Percentiles rank a stretch among this genome's conserved stretches.
These are phyloP conservation scores for Emiliania huxleyi DNA, from an alignment of 78 protist genomes.

Conservation along the genomic window DNA sequence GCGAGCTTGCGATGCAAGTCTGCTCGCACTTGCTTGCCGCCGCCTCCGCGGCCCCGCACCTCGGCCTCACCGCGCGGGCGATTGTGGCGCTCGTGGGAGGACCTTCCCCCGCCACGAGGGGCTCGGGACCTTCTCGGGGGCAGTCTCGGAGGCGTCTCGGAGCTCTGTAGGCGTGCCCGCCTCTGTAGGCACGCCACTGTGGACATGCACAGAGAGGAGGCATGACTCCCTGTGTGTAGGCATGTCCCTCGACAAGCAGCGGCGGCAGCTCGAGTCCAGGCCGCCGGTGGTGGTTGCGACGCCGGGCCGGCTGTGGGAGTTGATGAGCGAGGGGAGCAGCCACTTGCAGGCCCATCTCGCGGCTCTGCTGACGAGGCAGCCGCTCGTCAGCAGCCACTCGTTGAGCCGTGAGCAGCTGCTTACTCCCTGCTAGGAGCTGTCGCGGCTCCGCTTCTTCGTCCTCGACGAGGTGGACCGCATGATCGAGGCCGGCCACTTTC, in stretches of 20 bases:
- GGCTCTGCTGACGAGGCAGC: neutral
- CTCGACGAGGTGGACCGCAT: slow-evolving; percentile 37
- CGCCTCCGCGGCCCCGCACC: neutral
- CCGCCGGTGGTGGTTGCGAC: slow-evolving; percentile 36
- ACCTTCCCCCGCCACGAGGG: too few species aligned
- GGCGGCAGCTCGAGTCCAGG: neutral
- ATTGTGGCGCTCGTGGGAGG: neutral
- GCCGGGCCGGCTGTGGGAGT: slow-evolving; percentile 39
- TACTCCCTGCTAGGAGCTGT: neutral
- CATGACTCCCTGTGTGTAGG: neutral
- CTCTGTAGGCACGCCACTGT: too few species aligned
- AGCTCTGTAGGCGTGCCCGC: too few species aligned
- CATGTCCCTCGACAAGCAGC: slow-evolving; percentile 7
- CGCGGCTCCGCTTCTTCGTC: neutral
- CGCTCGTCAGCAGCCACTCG: too few species aligned
- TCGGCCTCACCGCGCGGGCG: neutral
- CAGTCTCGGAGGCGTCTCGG: too few species aligned
- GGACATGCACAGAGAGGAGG: too few species aligned
- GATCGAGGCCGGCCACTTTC: neutral
- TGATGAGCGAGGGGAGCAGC: neutral
- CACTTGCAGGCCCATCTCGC: neutral
- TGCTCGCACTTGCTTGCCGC: neutral
- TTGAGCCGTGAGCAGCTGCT: neutral
- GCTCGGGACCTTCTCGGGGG: too few species aligned
- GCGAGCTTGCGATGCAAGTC: slow-evolving; percentile 81